Conservation (phyloP, 805 yeast genomes). For the Monosporozyma servazzii region DNA sequence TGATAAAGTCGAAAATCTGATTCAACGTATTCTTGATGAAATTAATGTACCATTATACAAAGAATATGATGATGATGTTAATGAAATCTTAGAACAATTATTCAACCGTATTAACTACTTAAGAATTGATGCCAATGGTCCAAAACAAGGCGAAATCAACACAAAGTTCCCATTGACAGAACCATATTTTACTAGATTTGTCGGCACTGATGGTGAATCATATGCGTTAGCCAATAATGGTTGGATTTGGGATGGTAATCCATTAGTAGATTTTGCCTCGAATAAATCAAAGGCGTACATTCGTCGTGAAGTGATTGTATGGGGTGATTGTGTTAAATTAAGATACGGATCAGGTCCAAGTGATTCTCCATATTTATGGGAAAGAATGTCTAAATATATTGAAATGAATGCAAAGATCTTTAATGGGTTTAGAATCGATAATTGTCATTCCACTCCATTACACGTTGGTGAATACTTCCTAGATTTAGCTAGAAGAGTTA, state of each 20-base stretch:
- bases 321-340: constrained; percentile 96
- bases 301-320: constrained; percentile 85
- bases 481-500: constrained; percentile 76
- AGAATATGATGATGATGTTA: constrained; percentile 66
- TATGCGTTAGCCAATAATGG: constrained; percentile 89
- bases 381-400: constrained; percentile 73
- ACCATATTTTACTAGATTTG: constrained; percentile 76
- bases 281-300: constrained; percentile 67
- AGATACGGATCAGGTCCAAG: constrained; percentile 70
- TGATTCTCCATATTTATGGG: constrained; percentile 88
- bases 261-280: constrained; percentile 88
- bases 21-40: constrained; percentile 56
- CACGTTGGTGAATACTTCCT: constrained; percentile 86
- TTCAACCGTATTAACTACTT: constrained; percentile 67
- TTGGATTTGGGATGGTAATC: constrained; percentile 98
- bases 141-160: constrained; percentile 61
- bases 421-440: constrained; percentile 86
- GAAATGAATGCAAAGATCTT: constrained; percentile 62
- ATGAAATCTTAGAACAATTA: constrained; percentile 57
- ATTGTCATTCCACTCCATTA: constrained; percentile 92
- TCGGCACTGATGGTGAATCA: constrained; percentile 40
- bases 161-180: constrained; percentile 60
- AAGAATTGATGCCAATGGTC: constrained; percentile 75
- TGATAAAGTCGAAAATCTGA: constrained; percentile 26
- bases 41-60: constrained; percentile 65